Evolutionary conservation across 495 filamentous ascomycete species (phyloP).

Genomic region (Penicillium soppii): DNA sequence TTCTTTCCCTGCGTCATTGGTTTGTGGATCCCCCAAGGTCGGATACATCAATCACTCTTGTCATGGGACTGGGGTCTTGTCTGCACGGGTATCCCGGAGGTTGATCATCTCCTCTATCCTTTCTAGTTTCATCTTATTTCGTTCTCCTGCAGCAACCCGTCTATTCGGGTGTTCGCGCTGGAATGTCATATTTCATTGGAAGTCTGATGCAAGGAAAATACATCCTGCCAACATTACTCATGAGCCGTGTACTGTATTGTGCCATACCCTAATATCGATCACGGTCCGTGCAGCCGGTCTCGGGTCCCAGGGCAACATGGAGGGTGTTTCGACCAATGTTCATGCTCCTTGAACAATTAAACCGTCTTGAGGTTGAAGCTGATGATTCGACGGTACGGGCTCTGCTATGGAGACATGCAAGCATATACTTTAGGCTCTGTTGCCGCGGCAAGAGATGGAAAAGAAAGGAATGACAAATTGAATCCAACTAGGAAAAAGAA

Average conservation of each 20-base stretch:
- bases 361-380: slow-evolving; percentile 21
- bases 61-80: slow-evolving; percentile 42
- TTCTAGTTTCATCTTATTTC: slow-evolving; percentile 43
- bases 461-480: slow-evolving; percentile 9
- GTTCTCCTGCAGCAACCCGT: slow-evolving; percentile 41
- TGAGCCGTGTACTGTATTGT: slow-evolving; percentile 7
- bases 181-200: slow-evolving; percentile 37
- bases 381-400: slow-evolving; percentile 32
- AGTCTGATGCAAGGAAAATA: slow-evolving; percentile 29
- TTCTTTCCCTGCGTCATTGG: slow-evolving; percentile 25
- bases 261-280: slow-evolving; percentile 13
- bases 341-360: slow-evolving; percentile 32
- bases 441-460: slow-evolving; percentile 13
- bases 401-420: slow-evolving; percentile 17
- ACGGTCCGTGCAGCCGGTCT: slow-evolving; percentile 29
- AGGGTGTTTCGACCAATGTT: slow-evolving; percentile 29
- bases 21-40: slow-evolving; percentile 30
- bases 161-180: slow-evolving; percentile 39
- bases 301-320: slow-evolving; percentile 35
- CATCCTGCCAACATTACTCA: slow-evolving; percentile 13
- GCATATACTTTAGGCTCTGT: slow-evolving; percentile 3
- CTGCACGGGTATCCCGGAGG: slow-evolving; percentile 38
- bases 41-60: slow-evolving; percentile 32
- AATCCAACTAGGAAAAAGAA: slow-evolving; percentile 7
- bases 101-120: slow-evolving; percentile 38